Evolutionary conservation across 305 asterid species (phyloP).

Genomic region (Salvia sclarea): DNA sequence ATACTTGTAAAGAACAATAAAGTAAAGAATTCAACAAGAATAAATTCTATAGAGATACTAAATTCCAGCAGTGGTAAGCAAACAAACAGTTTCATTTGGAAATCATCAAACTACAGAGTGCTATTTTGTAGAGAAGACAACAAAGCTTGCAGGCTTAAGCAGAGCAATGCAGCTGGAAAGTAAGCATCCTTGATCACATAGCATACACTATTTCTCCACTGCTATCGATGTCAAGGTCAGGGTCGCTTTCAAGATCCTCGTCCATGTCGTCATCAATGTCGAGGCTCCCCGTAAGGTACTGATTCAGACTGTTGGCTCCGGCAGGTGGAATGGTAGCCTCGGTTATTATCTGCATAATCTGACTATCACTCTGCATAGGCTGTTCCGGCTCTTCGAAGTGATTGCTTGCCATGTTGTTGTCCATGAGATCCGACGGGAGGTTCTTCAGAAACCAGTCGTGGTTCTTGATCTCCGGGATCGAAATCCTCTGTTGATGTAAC

Average conservation of each 20-base stretch:
- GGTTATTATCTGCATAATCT: constrained; percentile 84
- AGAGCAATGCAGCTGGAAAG: background rate
- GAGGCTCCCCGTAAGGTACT: constrained; percentile 73
- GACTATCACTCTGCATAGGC: constrained; percentile 79
- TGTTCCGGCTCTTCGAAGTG: constrained; percentile 88
- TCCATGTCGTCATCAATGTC: constrained; percentile 89
- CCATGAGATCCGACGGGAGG: constrained; percentile 83
- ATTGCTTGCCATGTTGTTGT: constrained; percentile 47
- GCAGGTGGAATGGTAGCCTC: constrained; percentile 93
- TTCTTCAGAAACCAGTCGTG: constrained; percentile 95
- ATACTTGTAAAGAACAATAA: background rate
- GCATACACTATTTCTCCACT: constrained; percentile 94
- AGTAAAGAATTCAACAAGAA: background rate
- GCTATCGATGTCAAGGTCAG: constrained; percentile 89
- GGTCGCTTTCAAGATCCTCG: constrained; percentile 86
- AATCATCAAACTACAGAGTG: constrained; percentile 25
- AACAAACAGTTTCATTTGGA: constrained; percentile 22
- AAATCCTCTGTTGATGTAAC: constrained; percentile 62
- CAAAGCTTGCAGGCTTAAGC: constrained; percentile 11
- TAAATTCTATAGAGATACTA: background rate
- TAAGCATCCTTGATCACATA: constrained; percentile 43
- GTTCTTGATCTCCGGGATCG: constrained; percentile 79
- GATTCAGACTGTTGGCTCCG: constrained; percentile 64
- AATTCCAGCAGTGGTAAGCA: constrained; percentile 3
- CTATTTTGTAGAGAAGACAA: constrained; percentile 23